Conservation (phyloP, 2,329 filamentous ascomycete genomes). For the Aureobasidium sp. region DNA sequence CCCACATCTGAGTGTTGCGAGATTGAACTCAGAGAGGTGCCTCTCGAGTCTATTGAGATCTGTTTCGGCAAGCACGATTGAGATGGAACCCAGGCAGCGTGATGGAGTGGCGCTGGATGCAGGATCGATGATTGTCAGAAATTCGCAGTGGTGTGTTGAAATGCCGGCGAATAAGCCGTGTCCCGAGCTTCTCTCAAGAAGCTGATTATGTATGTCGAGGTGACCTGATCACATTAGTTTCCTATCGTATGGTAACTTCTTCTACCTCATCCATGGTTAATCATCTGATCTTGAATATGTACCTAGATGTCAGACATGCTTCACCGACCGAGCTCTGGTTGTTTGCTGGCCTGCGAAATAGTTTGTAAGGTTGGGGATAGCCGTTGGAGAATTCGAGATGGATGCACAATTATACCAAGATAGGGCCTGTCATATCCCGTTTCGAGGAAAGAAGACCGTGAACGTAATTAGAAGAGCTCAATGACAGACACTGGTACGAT, state of each 20-base stretch:
- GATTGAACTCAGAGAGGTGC: conserved; percentile 22
- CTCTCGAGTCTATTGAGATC: conserved; percentile 16
- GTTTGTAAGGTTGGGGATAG: background rate
- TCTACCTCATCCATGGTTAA: too few relatives aligned
- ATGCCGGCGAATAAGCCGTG: background rate
- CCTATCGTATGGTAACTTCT: background rate
- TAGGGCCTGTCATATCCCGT: too few relatives aligned
- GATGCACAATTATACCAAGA: too few relatives aligned
- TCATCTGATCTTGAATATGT: too few relatives aligned
- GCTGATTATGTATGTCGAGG: background rate
- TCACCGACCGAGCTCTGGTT: too few relatives aligned
- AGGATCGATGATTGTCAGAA: background rate
- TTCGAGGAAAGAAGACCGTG: background rate
- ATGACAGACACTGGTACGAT: background rate
- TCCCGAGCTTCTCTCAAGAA: background rate
- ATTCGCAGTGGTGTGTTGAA: background rate
- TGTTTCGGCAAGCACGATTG: conserved; percentile 16
- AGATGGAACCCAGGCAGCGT: background rate
- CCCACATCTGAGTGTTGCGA: conserved; percentile 4
- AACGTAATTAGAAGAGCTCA: background rate
- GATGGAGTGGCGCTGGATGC: background rate
- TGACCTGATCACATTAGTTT: background rate
- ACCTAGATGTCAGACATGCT: background rate
- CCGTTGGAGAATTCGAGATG: background rate
- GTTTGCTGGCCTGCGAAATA: background rate